These are phyloP conservation scores for Crassisporium funariophilum DNA, from an alignment of 768 basidiomycete genomes.

Conservation along the genomic window DNA sequence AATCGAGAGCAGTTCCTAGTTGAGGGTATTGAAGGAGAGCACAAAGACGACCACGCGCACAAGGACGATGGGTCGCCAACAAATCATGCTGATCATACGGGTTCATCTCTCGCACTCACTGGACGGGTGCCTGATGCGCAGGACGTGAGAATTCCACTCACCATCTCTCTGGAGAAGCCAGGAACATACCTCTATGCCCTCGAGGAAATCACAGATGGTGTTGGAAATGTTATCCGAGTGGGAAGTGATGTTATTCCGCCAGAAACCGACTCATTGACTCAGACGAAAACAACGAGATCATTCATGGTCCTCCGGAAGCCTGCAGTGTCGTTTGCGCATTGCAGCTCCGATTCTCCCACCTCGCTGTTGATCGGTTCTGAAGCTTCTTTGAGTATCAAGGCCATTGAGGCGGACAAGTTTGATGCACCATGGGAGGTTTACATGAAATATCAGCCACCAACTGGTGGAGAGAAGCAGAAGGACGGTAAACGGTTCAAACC, in stretches of 20 bases:
- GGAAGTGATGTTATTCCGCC: constrained; percentile 30
- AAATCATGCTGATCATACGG: constrained; percentile 3
- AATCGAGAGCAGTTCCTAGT: constrained; percentile 73
- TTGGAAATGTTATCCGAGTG: constrained; percentile 72
- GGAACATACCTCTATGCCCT: constrained; percentile 75
- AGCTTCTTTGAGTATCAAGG: constrained; percentile 53
- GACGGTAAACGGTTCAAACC: constrained; percentile 48
- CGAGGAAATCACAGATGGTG: constrained; percentile 80
- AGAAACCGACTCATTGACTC: constrained; percentile 29
- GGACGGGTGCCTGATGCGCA: constrained; percentile 42
- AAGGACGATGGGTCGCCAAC: constrained; percentile 2
- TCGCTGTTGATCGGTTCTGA: constrained; percentile 74
- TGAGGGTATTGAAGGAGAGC: constrained; percentile 77
- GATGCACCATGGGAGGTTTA: constrained; percentile 71
- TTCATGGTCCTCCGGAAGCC: constrained; percentile 75
- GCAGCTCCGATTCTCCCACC: constrained; percentile 68
- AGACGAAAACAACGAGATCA: constrained; percentile 56
- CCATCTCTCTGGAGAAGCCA: constrained; percentile 59
- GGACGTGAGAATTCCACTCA: constrained; percentile 67
- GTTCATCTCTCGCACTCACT: constrained; percentile 3
- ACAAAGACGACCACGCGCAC: constrained; percentile 25
- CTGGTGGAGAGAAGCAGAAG: constrained; percentile 38
- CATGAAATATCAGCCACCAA: constrained; percentile 60
- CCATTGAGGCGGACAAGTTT: constrained; percentile 56
- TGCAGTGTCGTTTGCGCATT: constrained; percentile 69